Base-by-base conservation (phyloP, 129 eudicot species). In the Flaveria bidentis region DNA sequence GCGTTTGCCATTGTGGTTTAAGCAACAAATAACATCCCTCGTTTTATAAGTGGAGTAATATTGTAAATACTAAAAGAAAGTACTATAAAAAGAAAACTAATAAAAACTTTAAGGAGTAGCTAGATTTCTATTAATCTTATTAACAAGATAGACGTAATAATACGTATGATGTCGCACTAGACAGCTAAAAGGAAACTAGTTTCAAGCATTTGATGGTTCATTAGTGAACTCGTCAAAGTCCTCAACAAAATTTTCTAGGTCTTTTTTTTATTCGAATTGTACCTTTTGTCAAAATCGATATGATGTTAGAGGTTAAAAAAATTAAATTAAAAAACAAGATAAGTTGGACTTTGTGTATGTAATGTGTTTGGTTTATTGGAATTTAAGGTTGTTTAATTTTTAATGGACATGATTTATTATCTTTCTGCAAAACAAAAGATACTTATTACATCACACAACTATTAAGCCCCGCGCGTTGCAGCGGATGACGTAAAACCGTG, bases 261-360 rank as follows among this genome's bases (percentile, higher is more conserved):
- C 12, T 61, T 13, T 61, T 57, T 18, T 60, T 60, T 5, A 60
- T 25, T 23, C 28, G 9, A 25, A 60, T 25, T 23, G n/a, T 60
- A 60, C 8, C 8, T 20, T 60, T 60, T 60, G 39, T 23, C 66
- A 60, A 60, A 10, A 60, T 60, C n/a, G 1, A 60, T 60, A 23
- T 60, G 67, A 61, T 61, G 41, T 13, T 61, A 61, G 41, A 61
- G 6, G 42, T 30, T 26, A 26, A 23, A 11, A 41, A 26, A 26
- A 26, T 14, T 1, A 61, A 20, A 20, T n/a, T n/a, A 20, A 20
- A 28, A 9, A 26, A 61, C 67, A 61, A 25, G 4, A 26, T 61
- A n/a, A 61, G 18, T 61, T 61, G 67, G 42, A 61, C 67, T 26
- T 26, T 30, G 67, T 61, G 67, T 61, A 13, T 26, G 67, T 25